These are phyloP conservation scores for Eucalyptus pauciflora DNA, from an alignment of 345 rosid species.

Conservation along the genomic window DNA sequence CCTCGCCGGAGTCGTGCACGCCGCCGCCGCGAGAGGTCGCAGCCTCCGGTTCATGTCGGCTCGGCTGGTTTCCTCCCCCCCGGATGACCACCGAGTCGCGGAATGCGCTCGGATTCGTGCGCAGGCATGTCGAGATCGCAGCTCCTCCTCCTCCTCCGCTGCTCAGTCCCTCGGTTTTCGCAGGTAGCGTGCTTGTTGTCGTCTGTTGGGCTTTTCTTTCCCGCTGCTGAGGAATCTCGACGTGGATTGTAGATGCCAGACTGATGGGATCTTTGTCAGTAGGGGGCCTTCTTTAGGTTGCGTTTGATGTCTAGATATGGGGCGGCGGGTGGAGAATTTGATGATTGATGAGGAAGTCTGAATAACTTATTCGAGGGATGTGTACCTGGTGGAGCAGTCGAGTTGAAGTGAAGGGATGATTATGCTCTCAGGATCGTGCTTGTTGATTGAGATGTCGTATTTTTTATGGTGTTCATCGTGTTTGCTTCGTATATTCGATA, in stretches of 20 bases:
- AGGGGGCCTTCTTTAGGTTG: neutral
- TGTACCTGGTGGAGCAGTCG: neutral
- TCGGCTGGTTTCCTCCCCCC: neutral
- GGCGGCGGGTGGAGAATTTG: neutral
- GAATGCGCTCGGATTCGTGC: neutral
- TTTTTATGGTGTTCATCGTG: neutral
- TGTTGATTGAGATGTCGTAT: neutral
- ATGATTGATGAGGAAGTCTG: neutral
- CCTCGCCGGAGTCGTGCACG: neutral
- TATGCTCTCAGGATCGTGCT: neutral
- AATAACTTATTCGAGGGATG: neutral
- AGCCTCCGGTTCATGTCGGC: neutral
- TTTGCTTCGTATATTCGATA: neutral
- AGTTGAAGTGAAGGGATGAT: neutral
- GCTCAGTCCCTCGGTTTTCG: neutral
- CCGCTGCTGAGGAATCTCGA: neutral
- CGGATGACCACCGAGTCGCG: no score
- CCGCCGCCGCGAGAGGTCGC: neutral
- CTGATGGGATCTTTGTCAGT: neutral
- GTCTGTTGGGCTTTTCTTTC: neutral
- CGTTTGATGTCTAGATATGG: neutral
- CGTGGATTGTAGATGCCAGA: neutral
- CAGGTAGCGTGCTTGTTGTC: neutral
- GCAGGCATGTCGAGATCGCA: no score
- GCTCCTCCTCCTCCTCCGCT: no score